Conservation (phyloP, 208 protist species). For the Vickermania ingenoplastis region DNA sequence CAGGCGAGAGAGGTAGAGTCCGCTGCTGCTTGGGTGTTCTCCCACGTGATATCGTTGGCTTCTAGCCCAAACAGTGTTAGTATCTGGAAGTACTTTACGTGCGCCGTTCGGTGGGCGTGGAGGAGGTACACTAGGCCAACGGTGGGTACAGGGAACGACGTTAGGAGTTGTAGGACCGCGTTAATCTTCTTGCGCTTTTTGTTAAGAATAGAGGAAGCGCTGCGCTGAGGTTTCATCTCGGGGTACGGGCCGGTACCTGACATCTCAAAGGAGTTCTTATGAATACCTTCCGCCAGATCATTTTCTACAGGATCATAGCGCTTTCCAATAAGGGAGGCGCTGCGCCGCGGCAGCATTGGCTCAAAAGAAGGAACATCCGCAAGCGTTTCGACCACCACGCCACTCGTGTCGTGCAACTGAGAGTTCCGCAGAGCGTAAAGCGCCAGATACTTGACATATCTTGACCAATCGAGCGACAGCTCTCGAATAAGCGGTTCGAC, state of each 20-base stretch:
- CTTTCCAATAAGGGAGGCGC: constrained; percentile 39
- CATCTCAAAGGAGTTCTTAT: not conserved
- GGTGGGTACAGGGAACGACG: constrained; percentile 50
- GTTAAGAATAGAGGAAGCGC: not conserved
- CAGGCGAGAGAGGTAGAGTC: constrained; percentile 50
- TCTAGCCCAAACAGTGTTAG: constrained; percentile 69
- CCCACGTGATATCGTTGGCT: constrained; percentile 58
- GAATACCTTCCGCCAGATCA: not conserved
- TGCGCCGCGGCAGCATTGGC: constrained; percentile 8
- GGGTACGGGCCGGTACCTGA: not conserved
- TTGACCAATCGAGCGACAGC: constrained; percentile 43
- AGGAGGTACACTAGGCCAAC: constrained; percentile 67
- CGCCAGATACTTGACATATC: constrained; percentile 79
- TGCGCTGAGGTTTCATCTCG: not conserved
- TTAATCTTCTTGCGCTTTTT: constrained; percentile 8
- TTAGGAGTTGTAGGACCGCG: constrained; percentile 14
- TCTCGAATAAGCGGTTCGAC: constrained; percentile 21
- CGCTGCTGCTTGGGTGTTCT: constrained; percentile 14
- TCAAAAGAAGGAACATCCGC: constrained; percentile 18
- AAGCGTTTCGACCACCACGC: constrained; percentile 27
- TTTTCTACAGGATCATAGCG: constrained; percentile 43
- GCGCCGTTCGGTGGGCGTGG: constrained; percentile 63
- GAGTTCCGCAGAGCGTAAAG: constrained; percentile 51
- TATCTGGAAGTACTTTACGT: constrained; percentile 74
- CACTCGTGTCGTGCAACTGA: constrained; percentile 14